Evolutionary conservation across 78 protist species (phyloP).

Genomic region (Guillardia theta): DNA sequence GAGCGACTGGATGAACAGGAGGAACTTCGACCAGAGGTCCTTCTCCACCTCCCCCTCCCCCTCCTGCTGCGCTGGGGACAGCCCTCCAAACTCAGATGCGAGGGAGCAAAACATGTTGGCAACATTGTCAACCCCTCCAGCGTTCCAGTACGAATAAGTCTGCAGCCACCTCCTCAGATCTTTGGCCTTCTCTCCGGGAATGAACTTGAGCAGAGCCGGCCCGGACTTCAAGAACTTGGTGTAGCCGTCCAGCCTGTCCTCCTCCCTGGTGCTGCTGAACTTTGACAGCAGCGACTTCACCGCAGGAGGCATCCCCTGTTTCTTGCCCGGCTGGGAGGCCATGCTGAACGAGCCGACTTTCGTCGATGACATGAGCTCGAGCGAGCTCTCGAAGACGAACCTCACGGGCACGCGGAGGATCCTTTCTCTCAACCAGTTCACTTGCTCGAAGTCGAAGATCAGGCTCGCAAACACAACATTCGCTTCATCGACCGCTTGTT

Average conservation of each 20-base stretch:
- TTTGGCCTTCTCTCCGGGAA: constrained; percentile 1
- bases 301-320: neutral
- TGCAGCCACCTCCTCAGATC: neutral
- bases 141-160: constrained; percentile 6
- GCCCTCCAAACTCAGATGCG: neutral
- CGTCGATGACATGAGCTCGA: neutral
- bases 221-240: neutral
- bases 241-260: neutral
- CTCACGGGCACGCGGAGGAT: neutral
- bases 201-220: neutral
- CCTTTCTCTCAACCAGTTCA: neutral
- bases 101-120: neutral
- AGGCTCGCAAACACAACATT: neutral
- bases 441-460: neutral
- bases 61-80: neutral
- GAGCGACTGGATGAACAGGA: neutral
- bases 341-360: neutral
- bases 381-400: neutral
- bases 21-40: neutral
- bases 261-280: neutral
- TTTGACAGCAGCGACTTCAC: neutral
- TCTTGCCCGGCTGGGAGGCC: neutral
- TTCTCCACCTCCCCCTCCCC: neutral
- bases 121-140: constrained; percentile 5
- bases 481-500: neutral